Conservation (phyloP, 2,329 filamentous ascomycete species). For the Orbilia ellipsospora region DNA sequence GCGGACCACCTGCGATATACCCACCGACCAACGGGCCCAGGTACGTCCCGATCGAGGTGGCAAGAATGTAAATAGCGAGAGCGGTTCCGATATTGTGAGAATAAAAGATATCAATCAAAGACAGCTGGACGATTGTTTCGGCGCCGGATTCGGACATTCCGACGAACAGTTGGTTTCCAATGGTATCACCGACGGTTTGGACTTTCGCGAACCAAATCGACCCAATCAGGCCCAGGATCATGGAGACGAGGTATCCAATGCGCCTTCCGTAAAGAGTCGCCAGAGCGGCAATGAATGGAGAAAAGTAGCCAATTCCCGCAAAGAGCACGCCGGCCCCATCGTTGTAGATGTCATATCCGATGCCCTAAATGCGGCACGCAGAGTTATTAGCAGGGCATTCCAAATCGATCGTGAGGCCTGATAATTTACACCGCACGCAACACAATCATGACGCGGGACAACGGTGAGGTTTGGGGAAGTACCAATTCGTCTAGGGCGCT, state of each 20-base stretch:
- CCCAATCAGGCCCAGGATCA: slow-evolving; percentile 66
- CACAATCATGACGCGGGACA: slow-evolving; percentile 7
- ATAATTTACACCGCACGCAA: slow-evolving; percentile 11
- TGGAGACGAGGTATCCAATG: slow-evolving; percentile 68
- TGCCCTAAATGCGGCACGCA: slow-evolving; percentile 60
- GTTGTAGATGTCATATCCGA: slow-evolving; percentile 68
- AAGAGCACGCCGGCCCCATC: slow-evolving; percentile 70
- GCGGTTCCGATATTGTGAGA: slow-evolving; percentile 69
- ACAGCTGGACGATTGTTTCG: slow-evolving; percentile 70
- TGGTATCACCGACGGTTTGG: slow-evolving; percentile 64
- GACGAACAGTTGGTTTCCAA: slow-evolving; percentile 70
- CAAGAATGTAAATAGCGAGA: slow-evolving; percentile 69
- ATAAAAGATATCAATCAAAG: slow-evolving; percentile 70
- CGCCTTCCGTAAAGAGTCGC: slow-evolving; percentile 69
- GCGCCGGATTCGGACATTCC: slow-evolving; percentile 70
- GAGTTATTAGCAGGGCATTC: background rate
- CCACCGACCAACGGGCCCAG: slow-evolving; percentile 68
- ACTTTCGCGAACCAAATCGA: slow-evolving; percentile 69
- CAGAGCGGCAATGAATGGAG: slow-evolving; percentile 67
- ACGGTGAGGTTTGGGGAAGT: background rate
- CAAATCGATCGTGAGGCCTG: background rate
- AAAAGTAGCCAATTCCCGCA: slow-evolving; percentile 69
- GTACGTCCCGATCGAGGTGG: slow-evolving; percentile 70
- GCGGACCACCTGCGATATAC: slow-evolving; percentile 65
- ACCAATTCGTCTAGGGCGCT: slow-evolving; percentile 66